Evolutionary conservation across 2,329 filamentous ascomycete genomes (phyloP).

Genomic region (Diaporthe sp.): DNA sequence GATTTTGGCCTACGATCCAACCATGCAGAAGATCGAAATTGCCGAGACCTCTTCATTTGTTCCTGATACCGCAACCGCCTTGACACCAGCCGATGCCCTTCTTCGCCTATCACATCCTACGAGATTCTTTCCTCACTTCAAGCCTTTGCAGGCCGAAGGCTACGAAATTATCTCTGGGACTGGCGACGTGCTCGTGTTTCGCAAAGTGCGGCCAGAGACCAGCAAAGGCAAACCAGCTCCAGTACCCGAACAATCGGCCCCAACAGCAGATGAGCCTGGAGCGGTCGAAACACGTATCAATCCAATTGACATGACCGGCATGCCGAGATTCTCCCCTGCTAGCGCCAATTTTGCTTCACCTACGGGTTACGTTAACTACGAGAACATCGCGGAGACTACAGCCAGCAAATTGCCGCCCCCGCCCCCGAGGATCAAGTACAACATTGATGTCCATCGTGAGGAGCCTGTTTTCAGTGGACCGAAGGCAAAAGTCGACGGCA

Average conservation of each 20-base stretch:
- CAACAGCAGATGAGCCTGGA: not conserved
- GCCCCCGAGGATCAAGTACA: constrained; percentile 48
- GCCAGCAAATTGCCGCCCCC: constrained; percentile 45
- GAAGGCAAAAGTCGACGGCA: constrained; percentile 32
- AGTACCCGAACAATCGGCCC: constrained; percentile 14
- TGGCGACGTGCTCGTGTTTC: constrained; percentile 73
- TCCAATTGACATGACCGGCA: constrained; percentile 68
- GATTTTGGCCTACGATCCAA: constrained; percentile 73
- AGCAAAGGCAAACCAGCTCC: constrained; percentile 21
- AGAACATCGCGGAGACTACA: constrained; percentile 49
- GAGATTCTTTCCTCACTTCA: constrained; percentile 74
- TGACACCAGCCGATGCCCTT: constrained; percentile 70
- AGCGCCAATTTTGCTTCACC: constrained; percentile 72
- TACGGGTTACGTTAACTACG: constrained; percentile 74
- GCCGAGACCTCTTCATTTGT: constrained; percentile 70
- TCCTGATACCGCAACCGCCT: constrained; percentile 56
- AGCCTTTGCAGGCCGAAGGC: constrained; percentile 66
- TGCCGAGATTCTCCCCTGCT: constrained; percentile 47
- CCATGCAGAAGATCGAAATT: constrained; percentile 64
- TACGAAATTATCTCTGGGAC: constrained; percentile 75
- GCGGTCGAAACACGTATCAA: constrained; percentile 53
- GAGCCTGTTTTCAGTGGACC: constrained; percentile 59
- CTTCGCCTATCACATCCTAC: constrained; percentile 69
- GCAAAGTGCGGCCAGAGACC: constrained; percentile 58
- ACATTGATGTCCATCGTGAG: constrained; percentile 56